These are phyloP conservation scores for Phaeomoniella chlamydospora DNA, from an alignment of 2,329 filamentous ascomycete genomes.

Conservation along the genomic window DNA sequence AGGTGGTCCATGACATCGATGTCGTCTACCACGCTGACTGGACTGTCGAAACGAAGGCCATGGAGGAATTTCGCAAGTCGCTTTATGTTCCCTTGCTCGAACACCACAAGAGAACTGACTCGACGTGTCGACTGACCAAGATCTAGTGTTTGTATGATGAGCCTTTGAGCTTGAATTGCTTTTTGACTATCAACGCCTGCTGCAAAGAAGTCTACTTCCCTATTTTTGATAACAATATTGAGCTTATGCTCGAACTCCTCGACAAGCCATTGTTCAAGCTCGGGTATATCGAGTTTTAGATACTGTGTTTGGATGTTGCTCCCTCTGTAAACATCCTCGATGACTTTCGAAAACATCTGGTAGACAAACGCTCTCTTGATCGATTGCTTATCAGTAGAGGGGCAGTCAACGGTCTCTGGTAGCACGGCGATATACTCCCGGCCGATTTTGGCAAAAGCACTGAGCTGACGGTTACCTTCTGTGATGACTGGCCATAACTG, in stretches of 20 bases:
- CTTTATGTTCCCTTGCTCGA: constrained; percentile 24
- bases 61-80: constrained; percentile 20
- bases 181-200: constrained; percentile 32
- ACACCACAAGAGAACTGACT: constrained; percentile 25
- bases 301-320: constrained; percentile 9
- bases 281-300: constrained; percentile 17
- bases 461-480: constrained; percentile 23
- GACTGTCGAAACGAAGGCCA: constrained; percentile 13
- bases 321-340: constrained; percentile 18
- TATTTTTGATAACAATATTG: constrained; percentile 15
- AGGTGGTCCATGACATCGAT: constrained; percentile 2
- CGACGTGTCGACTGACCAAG: constrained; percentile 13
- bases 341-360: constrained; percentile 25
- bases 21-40: constrained; percentile 1
- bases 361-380: constrained; percentile 37
- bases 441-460: constrained; percentile 25
- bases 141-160: constrained; percentile 24
- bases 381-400: constrained; percentile 39
- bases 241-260: constrained; percentile 16
- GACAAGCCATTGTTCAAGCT: constrained; percentile 19
- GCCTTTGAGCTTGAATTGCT: constrained; percentile 28
- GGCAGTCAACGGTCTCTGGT: constrained; percentile 22
- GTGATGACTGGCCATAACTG: constrained; percentile 23
- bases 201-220: constrained; percentile 26
- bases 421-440: constrained; percentile 24